phyloP scores from a whole-genome alignment of 2,329 filamentous ascomycete species.

The Fusarium buharicum region DNA sequence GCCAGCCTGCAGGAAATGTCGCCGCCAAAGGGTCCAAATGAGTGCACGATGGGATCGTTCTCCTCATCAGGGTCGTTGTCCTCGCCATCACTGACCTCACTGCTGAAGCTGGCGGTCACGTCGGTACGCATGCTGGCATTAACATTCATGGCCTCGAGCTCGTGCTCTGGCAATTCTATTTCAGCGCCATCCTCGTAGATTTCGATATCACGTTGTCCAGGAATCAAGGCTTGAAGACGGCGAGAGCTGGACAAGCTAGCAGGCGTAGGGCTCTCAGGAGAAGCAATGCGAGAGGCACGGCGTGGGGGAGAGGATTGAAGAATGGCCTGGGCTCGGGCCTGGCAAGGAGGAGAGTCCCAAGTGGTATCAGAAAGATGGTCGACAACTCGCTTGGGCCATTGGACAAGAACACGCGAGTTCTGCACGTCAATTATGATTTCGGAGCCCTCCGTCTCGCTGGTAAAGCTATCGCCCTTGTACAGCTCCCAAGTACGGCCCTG shows the following conservation, averaged over 20 bases:
- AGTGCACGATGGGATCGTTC: conserved; percentile 92
- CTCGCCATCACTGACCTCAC: conserved; percentile 65
- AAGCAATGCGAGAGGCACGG: conserved; percentile 68
- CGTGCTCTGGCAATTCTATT: conserved; percentile 54
- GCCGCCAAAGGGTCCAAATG: conserved; percentile 89
- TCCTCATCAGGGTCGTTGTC: conserved; percentile 88
- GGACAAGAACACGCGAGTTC: conserved; percentile 86
- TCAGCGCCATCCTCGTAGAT: conserved; percentile 84
- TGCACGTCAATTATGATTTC: conserved; percentile 97
- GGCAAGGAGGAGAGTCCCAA: conserved; percentile 72
- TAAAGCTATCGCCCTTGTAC: conserved; percentile 87
- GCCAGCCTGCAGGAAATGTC: conserved; percentile 86
- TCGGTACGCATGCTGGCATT: conserved; percentile 63
- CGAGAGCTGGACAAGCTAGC: conserved; percentile 56
- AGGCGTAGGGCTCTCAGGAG: conserved; percentile 76
- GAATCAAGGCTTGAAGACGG: conserved; percentile 58
- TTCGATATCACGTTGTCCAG: conserved; percentile 60
- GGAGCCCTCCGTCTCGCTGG: conserved; percentile 84
- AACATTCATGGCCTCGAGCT: conserved; percentile 40
- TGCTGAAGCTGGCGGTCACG: conserved; percentile 64
- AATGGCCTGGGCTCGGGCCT: conserved; percentile 49
- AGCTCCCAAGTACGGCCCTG: conserved; percentile 88
- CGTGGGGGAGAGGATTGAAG: conserved; percentile 71
- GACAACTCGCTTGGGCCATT: conserved; percentile 77
- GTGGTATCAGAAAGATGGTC: conserved; percentile 72